Conservation (phyloP, 1,139 yeast species). For the Petasospora fabianii region DNA sequence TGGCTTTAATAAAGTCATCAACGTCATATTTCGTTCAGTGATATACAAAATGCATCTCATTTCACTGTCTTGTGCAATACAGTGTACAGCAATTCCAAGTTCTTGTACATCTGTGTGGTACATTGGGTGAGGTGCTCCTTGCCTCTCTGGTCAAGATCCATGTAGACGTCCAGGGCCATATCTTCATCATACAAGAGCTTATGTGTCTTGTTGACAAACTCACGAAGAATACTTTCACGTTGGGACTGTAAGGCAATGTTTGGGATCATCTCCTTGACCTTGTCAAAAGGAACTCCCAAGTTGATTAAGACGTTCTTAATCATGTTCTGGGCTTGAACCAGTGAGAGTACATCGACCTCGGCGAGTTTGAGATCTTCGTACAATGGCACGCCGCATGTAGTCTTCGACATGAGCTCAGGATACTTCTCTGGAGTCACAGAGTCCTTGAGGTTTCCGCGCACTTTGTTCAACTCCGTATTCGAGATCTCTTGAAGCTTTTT, state of each 20-base stretch:
- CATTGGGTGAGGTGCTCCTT: conserved; percentile 15
- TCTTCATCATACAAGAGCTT: conserved; percentile 21
- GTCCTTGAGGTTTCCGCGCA: conserved; percentile 13
- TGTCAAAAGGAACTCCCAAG: conserved; percentile 19
- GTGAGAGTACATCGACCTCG: conserved; percentile 18
- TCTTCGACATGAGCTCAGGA: conserved; percentile 14
- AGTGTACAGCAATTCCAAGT: conserved; percentile 17
- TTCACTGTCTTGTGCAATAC: conserved; percentile 9
- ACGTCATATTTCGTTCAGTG: background rate
- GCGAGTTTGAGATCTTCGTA: conserved; percentile 21
- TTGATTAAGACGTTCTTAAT: conserved; percentile 24
- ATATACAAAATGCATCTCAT: conserved; percentile 1
- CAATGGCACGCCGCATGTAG: conserved; percentile 8
- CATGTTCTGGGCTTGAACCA: conserved; percentile 21
- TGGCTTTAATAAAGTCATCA: too few relatives aligned
- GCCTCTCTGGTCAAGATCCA: conserved; percentile 5
- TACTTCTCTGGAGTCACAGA: conserved; percentile 14
- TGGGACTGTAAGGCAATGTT: conserved; percentile 9
- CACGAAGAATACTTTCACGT: conserved; percentile 13
- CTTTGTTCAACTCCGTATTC: conserved; percentile 1
- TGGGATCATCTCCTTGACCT: conserved; percentile 15
- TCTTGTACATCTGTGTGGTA: conserved; percentile 20
- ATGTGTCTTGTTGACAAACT: conserved; percentile 23
- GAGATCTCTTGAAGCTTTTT: background rate
- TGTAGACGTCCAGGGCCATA: conserved; percentile 10